Evolutionary conservation across 371 early-diverging fungal species (phyloP).

Genomic region (Amoeboaphelidium protococcarum): DNA sequence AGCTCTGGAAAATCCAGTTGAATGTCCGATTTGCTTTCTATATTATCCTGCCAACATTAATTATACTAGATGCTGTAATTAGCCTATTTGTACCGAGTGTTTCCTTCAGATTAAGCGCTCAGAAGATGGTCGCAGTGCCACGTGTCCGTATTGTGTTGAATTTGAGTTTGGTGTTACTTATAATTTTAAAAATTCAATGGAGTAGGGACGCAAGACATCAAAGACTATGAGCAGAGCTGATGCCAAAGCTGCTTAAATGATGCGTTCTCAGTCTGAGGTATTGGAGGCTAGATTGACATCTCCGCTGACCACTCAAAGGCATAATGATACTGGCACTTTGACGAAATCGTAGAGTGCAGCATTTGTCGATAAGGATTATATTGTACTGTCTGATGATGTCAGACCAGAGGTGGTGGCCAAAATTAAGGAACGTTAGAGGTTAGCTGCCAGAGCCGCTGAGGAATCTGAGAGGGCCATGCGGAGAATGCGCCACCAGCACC

Average conservation of each 20-base stretch:
- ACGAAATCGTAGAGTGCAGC: no score
- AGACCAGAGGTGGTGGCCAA: background rate
- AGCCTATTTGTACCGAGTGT: slow-evolving; percentile 84
- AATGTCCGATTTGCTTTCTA: slow-evolving; percentile 81
- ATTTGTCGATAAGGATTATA: no score
- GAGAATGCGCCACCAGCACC: background rate
- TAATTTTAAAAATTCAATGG: slow-evolving; percentile 7
- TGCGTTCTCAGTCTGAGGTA: background rate
- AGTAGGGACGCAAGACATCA: background rate
- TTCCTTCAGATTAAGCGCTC: slow-evolving; percentile 71
- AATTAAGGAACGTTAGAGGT: background rate
- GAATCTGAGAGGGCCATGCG: background rate
- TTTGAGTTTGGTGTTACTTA: slow-evolving; percentile 60
- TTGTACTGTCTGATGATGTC: no score
- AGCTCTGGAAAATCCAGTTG: no score
- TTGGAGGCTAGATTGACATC: background rate
- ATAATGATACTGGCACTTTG: background rate
- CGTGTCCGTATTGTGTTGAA: slow-evolving; percentile 67
- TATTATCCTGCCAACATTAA: slow-evolving; percentile 76
- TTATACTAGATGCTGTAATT: slow-evolving; percentile 71
- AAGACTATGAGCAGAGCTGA: background rate
- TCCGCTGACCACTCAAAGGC: background rate
- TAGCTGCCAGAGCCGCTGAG: background rate
- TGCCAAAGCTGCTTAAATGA: background rate
- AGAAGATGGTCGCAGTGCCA: slow-evolving; percentile 8